Evolutionary conservation across 345 rosid genomes (phyloP).

Genomic region (Rhodamnia rubescens): DNA sequence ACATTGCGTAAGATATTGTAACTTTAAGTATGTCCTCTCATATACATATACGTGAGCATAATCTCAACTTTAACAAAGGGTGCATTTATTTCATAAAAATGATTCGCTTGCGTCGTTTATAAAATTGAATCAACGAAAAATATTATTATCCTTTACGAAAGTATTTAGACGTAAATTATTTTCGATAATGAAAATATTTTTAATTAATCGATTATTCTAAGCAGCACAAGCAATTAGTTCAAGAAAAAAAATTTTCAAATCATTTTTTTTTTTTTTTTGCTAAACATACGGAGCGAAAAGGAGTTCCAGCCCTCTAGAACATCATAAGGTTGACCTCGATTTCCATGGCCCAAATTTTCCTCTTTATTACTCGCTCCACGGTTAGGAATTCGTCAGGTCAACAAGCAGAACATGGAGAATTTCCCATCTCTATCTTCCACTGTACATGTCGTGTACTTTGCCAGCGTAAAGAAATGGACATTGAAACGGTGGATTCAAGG

Average conservation of each 20-base stretch:
- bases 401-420: background rate
- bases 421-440: background rate
- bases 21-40: no score
- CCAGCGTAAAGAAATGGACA: background rate
- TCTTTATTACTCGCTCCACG: background rate
- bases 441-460: background rate
- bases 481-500: background rate
- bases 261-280: background rate
- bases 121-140: background rate
- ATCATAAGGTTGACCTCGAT: background rate
- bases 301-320: background rate
- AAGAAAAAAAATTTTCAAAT: background rate
- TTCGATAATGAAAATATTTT: background rate
- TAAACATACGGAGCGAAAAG: fast-evolving
- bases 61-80: background rate
- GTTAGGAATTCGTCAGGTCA: background rate
- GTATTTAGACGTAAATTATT: background rate
- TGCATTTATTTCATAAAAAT: background rate
- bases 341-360: background rate
- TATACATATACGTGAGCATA: background rate
- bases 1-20: no score
- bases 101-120: background rate
- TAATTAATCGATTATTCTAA: background rate
- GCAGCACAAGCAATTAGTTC: background rate
- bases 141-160: background rate